These are phyloP conservation scores for Hanseniaspora pseudoguilliermondii DNA, from an alignment of 805 yeast genomes.

Conservation along the genomic window DNA sequence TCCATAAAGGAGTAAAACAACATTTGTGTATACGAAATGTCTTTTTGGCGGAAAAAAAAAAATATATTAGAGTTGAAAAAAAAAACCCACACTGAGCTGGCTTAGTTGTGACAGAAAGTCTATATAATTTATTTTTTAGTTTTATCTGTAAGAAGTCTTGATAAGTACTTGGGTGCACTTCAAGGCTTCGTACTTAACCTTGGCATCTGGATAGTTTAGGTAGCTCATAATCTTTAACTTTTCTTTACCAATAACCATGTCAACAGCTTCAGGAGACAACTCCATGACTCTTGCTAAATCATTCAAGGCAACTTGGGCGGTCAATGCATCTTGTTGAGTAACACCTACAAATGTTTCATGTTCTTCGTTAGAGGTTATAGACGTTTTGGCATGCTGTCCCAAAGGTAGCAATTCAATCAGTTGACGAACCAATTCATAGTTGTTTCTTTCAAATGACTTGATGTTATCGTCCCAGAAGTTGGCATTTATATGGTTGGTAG, in stretches of 20 bases:
- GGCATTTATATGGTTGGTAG: slow-evolving; percentile 81
- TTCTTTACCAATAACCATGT: slow-evolving; percentile 41
- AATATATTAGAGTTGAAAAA: too few relatives aligned
- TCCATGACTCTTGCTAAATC: slow-evolving; percentile 54
- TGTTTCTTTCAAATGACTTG: slow-evolving; percentile 58
- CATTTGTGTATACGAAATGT: too few relatives aligned
- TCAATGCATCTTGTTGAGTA: slow-evolving; percentile 25
- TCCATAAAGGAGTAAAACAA: too few relatives aligned
- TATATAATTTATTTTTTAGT: not conserved
- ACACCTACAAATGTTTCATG: slow-evolving; percentile 20
- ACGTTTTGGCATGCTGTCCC: slow-evolving; percentile 16
- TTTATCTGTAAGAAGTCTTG: slow-evolving; percentile 53
- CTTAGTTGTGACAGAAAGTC: not conserved
- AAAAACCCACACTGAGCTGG: too few relatives aligned
- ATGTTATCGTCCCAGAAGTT: slow-evolving; percentile 86
- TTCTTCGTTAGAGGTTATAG: not conserved
- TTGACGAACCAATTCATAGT: slow-evolving; percentile 58
- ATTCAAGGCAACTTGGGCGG: slow-evolving; percentile 49
- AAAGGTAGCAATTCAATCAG: slow-evolving; percentile 40
- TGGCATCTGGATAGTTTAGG: slow-evolving; percentile 67
- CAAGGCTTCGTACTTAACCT: slow-evolving; percentile 87
- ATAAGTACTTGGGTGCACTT: slow-evolving; percentile 90
- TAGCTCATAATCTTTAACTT: slow-evolving; percentile 76
- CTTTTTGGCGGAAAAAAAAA: too few relatives aligned
- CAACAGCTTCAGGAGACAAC: slow-evolving; percentile 44